Percentiles rank a stretch among this genome's conserved stretches.
These are phyloP conservation scores for Jackrogersella minutella DNA, from an alignment of 495 filamentous ascomycete species.

Conservation along the genomic window DNA sequence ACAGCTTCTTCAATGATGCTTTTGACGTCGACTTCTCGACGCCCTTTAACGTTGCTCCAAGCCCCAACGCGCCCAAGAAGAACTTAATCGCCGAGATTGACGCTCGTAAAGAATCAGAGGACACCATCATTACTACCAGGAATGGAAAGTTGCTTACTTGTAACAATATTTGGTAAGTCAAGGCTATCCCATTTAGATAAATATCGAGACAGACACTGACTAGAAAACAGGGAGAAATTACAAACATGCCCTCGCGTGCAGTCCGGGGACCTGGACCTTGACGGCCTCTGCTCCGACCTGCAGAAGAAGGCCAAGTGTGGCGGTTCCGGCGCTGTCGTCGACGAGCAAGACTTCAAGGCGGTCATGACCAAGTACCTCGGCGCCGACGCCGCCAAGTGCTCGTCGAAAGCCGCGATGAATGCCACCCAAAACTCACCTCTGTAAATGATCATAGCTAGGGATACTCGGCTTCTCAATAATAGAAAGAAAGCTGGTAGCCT, in stretches of 20 bases:
- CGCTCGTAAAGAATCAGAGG: constrained; percentile 70
- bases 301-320: constrained; percentile 96
- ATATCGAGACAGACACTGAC: constrained; percentile 36
- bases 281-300: constrained; percentile 91
- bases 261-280: constrained; percentile 89
- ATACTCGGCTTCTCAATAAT: background rate
- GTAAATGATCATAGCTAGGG: constrained; percentile 9
- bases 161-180: constrained; percentile 88
- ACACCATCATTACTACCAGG: constrained; percentile 62
- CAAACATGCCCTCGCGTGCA: constrained; percentile 86
- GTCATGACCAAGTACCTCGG: constrained; percentile 70
- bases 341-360: constrained; percentile 84
- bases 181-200: constrained; percentile 10
- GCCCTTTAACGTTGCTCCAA: constrained; percentile 70
- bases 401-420: constrained; percentile 1
- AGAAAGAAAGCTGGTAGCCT: background rate
- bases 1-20: constrained; percentile 89
- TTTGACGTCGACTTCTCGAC: constrained; percentile 80
- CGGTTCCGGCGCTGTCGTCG: constrained; percentile 89
- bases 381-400: constrained; percentile 20
- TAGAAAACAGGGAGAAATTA: constrained; percentile 78
- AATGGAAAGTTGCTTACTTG: constrained; percentile 76
- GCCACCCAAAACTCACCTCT: no score
- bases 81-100: constrained; percentile 80
- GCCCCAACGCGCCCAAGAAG: constrained; percentile 62